Base-by-base conservation (phyloP, 805 yeast genomes). In the Kodamaea sagamina region DNA sequence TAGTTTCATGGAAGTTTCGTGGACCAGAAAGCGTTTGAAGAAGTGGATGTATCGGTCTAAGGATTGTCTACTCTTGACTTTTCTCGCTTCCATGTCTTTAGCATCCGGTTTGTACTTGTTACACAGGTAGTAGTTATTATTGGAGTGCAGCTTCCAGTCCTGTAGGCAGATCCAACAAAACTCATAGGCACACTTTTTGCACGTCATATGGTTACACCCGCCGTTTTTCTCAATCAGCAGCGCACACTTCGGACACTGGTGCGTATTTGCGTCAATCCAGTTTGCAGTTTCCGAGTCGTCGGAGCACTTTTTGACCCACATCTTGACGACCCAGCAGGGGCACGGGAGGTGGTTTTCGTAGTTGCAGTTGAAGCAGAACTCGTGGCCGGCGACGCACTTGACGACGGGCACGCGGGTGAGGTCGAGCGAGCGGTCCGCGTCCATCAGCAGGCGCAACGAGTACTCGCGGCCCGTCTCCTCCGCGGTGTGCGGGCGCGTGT, bases 191-290 rank as follows among this genome's bases (percentile, higher is more conserved):
- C 99, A 93, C 46, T 80, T 82, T 3, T 78, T 71, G 62, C 99
- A 93, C 1, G 81, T 76, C 96, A 93, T 92, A 65, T 93, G 99
- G 63, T 92, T 92, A 66, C 99, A 93, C 0, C 99, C 99, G 16
- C 97, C 98, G 58, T 86, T 86, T 55, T 92, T 89, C 59, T 93
- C 97, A 49, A 92, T 93, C 21, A 81, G 70, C 1, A 89, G 69
- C 7, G 68, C 67, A 67, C 99, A 93, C 55, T 79, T 78, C 0
- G 97, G 95, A 62, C 99, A 93, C 35, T 78, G 77, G 52, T 88
- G 84, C 1, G 99, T 89, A 60, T 92, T 83, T 3, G 85, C 81
- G 3, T 80, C 73, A 17, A 93, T 82, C 97, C 98, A 93, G 55
- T 84, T 79, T 2, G 83, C 75, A 11, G 96, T 89, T 53, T 87